These are phyloP conservation scores for Neurospora sp. DNA, from an alignment of 495 filamentous ascomycete genomes.

Conservation along the genomic window DNA sequence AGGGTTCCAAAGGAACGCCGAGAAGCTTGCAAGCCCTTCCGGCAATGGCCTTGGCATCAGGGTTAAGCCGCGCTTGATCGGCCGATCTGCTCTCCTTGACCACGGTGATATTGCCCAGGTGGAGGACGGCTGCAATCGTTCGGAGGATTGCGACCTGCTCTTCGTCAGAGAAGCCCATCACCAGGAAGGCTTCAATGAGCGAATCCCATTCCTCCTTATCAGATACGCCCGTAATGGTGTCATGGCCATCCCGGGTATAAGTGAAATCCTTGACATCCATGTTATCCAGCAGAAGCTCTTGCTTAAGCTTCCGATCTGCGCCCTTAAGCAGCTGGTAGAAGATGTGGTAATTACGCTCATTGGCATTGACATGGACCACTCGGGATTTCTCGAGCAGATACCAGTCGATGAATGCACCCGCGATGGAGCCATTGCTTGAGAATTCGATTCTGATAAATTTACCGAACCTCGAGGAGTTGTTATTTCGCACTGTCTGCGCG, in stretches of 20 bases:
- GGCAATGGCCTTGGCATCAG: conserved; percentile 59
- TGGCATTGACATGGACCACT: conserved; percentile 75
- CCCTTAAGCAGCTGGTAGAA: conserved; percentile 94
- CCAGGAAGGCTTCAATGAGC: conserved; percentile 81
- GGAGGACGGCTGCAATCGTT: conserved; percentile 83
- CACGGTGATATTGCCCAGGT: conserved; percentile 85
- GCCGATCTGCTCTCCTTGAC: conserved; percentile 79
- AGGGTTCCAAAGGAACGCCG: conserved; percentile 73
- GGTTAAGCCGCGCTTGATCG: conserved; percentile 77
- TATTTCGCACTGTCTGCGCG: conserved; percentile 93
- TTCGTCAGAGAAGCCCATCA: conserved; percentile 87
- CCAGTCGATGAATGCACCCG: conserved; percentile 96
- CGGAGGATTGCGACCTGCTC: conserved; percentile 77
- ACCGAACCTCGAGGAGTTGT: conserved; percentile 97
- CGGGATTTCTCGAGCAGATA: conserved; percentile 95
- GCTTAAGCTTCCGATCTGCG: conserved; percentile 60
- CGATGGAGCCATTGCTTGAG: conserved; percentile 79
- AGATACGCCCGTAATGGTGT: conserved; percentile 81
- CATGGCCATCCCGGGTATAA: conserved; percentile 85
- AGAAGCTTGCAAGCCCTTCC: conserved; percentile 73
- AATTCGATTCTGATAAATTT: conserved; percentile 99
- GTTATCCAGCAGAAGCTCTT: conserved; percentile 63
- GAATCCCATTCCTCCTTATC: conserved; percentile 85
- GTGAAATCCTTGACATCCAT: conserved; percentile 75
- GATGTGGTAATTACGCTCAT: conserved; percentile 93